These are phyloP conservation scores for Pichia sp. DNA, from an alignment of 1,139 yeast species.

Conservation along the genomic window DNA sequence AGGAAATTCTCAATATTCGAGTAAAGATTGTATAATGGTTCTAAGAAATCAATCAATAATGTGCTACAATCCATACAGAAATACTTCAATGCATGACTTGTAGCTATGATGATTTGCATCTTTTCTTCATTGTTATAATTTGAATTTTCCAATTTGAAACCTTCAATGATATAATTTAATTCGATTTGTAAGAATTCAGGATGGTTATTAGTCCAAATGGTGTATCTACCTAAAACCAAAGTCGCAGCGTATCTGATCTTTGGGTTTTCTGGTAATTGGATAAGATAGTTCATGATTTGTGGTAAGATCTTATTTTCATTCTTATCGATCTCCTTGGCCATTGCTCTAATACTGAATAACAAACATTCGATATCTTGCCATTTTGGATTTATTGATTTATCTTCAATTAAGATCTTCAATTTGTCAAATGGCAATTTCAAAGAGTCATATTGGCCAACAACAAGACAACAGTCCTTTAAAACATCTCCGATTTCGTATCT, in stretches of 20 bases:
- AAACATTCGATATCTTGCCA: conserved; percentile 97
- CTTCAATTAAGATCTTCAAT: conserved; percentile 41
- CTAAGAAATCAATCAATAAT: conserved; percentile 65
- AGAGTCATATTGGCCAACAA: conserved; percentile 75
- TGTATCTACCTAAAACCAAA: conserved; percentile 87
- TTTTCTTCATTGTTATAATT: conserved; percentile 16
- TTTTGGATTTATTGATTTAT: conserved; percentile 20
- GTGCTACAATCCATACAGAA: conserved; percentile 90
- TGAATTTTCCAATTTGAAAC: conserved; percentile 44
- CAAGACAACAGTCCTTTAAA: conserved; percentile 89
- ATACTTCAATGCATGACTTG: conserved; percentile 92
- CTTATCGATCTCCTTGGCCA: conserved; percentile 87
- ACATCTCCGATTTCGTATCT: conserved; percentile 98
- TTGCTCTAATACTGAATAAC: conserved; percentile 82
- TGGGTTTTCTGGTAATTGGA: conserved; percentile 79
- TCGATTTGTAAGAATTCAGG: conserved; percentile 82
- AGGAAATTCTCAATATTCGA: conserved; percentile 54
- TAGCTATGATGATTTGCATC: conserved; percentile 70
- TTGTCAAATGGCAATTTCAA: conserved; percentile 59
- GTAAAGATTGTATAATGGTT: conserved; percentile 76
- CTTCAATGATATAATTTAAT: conserved; percentile 77
- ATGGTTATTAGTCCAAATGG: conserved; percentile 91
- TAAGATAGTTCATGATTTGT: conserved; percentile 66
- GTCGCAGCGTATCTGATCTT: conserved; percentile 92
- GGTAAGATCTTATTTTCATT: conserved; percentile 73